Conservation (phyloP, 352 stramenopile species). For the Pythium brachiatum region DNA sequence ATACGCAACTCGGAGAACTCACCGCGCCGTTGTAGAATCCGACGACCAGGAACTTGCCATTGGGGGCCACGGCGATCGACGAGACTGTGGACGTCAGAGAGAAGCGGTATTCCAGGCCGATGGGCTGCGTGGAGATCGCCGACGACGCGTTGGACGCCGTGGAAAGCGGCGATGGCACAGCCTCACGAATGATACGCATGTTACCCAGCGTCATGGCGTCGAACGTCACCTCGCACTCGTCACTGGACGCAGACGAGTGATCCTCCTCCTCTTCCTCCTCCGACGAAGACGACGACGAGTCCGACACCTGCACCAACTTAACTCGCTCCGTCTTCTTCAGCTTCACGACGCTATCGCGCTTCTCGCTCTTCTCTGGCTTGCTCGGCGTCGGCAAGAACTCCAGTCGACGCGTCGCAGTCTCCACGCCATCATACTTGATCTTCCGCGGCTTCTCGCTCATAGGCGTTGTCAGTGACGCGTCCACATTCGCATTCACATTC, state of each 20-base stretch:
- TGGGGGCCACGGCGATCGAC: constrained; percentile 68
- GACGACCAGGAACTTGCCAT: constrained; percentile 71
- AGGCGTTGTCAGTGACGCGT: not conserved
- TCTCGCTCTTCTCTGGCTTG: constrained; percentile 9
- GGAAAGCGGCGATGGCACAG: constrained; percentile 37
- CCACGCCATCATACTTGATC: not conserved
- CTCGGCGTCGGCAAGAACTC: constrained; percentile 20
- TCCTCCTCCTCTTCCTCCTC: constrained; percentile 19
- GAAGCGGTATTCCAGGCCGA: constrained; percentile 66
- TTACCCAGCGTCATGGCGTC: constrained; percentile 64
- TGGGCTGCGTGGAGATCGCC: constrained; percentile 12
- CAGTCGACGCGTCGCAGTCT: constrained; percentile 21
- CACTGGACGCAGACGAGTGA: constrained; percentile 24
- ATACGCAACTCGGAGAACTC: constrained; percentile 3
- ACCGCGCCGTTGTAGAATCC: constrained; percentile 79
- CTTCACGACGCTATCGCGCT: not conserved
- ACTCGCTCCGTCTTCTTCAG: not conserved
- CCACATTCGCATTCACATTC: constrained; percentile 5
- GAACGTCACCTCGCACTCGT: constrained; percentile 60
- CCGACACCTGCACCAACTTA: not conserved
- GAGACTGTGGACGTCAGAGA: constrained; percentile 65
- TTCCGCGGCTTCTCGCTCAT: constrained; percentile 8
- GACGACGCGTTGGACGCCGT: constrained; percentile 36
- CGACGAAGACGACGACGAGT: constrained; percentile 22
- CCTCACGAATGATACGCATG: constrained; percentile 51